Evolutionary conservation across 176 grass and related monocot species (phyloP).

Genomic region (Ananas comosus): DNA sequence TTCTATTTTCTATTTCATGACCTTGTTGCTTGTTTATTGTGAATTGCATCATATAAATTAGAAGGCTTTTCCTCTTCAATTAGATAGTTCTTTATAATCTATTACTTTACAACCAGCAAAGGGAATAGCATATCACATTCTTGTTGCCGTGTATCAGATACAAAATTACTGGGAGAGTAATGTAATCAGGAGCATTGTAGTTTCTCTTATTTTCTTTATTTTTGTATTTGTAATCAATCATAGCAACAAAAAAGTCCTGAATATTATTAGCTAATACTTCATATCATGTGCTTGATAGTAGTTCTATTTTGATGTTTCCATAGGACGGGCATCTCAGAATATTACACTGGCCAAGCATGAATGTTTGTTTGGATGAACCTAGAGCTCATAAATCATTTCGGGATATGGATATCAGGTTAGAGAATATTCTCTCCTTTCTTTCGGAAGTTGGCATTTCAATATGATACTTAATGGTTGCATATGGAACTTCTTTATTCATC

Average conservation of each 20-base stretch:
- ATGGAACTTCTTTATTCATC: not conserved
- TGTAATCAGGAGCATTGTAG: not conserved
- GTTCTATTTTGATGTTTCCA: slow-evolving; percentile 19
- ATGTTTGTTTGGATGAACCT: slow-evolving; percentile 85
- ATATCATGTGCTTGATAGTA: not conserved
- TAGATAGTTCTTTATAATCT: not conserved
- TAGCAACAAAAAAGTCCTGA: not conserved
- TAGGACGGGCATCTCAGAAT: slow-evolving; percentile 92
- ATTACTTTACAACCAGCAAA: too few species aligned
- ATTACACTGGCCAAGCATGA: slow-evolving; percentile 87
- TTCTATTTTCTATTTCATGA: not conserved
- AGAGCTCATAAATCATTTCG: slow-evolving; percentile 88
- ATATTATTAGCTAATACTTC: not conserved
- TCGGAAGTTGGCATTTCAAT: not conserved
- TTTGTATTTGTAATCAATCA: not conserved
- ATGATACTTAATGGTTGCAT: not conserved
- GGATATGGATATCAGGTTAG: slow-evolving; percentile 99
- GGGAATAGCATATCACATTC: too few species aligned
- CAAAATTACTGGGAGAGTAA: too few species aligned
- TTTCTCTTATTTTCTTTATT: not conserved
- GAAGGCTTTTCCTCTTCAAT: not conserved
- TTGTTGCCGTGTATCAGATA: too few species aligned
- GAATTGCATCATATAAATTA: not conserved
- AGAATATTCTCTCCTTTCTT: not conserved
- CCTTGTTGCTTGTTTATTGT: not conserved